phyloP scores from a whole-genome alignment of 176 grass and related monocot species.

The Pharus latifolius region DNA sequence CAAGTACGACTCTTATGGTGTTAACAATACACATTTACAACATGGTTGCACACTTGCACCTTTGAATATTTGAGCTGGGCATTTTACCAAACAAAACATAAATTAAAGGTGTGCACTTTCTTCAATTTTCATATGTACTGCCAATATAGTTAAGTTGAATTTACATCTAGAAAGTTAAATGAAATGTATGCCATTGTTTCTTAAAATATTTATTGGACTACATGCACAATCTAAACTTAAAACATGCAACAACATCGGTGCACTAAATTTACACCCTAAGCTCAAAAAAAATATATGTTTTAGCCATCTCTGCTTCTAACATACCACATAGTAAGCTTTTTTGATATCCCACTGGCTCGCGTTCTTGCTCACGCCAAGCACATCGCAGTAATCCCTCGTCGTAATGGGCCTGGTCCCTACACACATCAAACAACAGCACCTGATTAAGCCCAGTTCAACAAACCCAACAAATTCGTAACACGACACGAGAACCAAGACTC shows the following conservation, averaged over 20 bases:
- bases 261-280: background rate
- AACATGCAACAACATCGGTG: background rate
- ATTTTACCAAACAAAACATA: background rate
- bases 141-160: background rate
- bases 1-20: background rate
- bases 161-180: no score
- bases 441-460: background rate
- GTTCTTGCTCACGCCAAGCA: slow-evolving; percentile 65
- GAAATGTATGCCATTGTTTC: no score
- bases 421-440: slow-evolving; percentile 1
- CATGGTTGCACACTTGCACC: background rate
- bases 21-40: background rate
- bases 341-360: slow-evolving; percentile 66
- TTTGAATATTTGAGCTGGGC: no score
- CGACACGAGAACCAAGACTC: no score
- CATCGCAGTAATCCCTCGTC: slow-evolving; percentile 68
- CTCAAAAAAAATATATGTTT: no score
- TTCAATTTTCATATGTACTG: background rate
- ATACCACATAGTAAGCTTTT: slow-evolving; percentile 81
- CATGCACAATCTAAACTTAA: no score
- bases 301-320: no score
- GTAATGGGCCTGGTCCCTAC: slow-evolving; percentile 51
- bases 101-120: background rate
- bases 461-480: no score
- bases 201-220: no score